Evolutionary conservation across 768 basidiomycete species (phyloP).

Genomic region (Termitomyces sp.): DNA sequence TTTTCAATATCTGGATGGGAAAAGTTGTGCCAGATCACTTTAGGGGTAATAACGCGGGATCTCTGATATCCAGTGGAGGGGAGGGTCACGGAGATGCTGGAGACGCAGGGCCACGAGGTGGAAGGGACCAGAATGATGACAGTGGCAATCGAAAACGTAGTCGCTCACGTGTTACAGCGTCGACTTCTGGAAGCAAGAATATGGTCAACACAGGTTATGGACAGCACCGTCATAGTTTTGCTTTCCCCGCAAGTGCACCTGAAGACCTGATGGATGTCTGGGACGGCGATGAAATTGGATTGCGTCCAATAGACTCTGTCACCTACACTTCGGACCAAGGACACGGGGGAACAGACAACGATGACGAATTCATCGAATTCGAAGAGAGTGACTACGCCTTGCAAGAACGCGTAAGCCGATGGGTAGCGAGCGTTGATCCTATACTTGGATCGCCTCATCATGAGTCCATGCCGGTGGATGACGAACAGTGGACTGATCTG

Average conservation of each 20-base stretch:
- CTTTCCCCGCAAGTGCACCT: background rate
- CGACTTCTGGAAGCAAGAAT: too few relatives aligned
- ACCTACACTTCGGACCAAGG: background rate
- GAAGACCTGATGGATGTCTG: background rate
- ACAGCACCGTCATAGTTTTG: background rate
- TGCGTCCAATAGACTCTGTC: background rate
- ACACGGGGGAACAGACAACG: background rate
- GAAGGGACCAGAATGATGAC: too few relatives aligned
- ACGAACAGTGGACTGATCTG: background rate
- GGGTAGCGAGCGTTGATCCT: background rate
- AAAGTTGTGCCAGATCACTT: too few relatives aligned
- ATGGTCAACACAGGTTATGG: background rate
- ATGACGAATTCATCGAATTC: background rate
- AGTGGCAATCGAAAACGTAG: too few relatives aligned
- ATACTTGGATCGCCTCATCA: background rate
- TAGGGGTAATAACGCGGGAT: too few relatives aligned
- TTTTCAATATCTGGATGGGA: too few relatives aligned
- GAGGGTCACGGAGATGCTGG: too few relatives aligned
- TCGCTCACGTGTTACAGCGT: too few relatives aligned
- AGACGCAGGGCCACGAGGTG: too few relatives aligned
- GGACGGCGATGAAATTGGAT: background rate
- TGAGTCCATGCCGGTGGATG: background rate
- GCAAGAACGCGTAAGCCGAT: background rate
- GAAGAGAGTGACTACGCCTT: background rate
- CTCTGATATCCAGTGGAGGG: too few relatives aligned